Evolutionary conservation across 2,329 filamentous ascomycete species (phyloP).

Genomic region (Fusarium falciforme): DNA sequence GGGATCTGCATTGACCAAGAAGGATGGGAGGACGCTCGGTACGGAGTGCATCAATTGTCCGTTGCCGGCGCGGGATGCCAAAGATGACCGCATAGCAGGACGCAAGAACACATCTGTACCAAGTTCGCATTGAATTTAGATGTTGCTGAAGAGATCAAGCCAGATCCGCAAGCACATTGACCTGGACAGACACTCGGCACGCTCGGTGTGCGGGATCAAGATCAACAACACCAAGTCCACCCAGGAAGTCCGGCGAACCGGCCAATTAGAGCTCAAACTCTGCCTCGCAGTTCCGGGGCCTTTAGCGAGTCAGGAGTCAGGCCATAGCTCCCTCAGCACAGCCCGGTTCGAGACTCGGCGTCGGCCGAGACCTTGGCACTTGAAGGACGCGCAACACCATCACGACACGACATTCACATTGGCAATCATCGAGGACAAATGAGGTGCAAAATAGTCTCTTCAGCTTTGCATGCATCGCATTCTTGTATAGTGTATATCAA

Average conservation of each 20-base stretch:
- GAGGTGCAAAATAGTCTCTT: constrained; percentile 36
- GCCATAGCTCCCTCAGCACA: not conserved
- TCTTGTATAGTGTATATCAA: constrained; percentile 46
- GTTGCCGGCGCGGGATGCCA: not conserved
- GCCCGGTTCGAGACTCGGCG: not conserved
- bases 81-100: not conserved
- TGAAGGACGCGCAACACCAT: not conserved
- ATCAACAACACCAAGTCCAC: not conserved
- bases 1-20: not conserved
- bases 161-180: not conserved
- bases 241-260: not conserved
- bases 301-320: not conserved
- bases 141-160: not conserved
- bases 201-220: not conserved
- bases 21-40: not conserved
- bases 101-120: not conserved
- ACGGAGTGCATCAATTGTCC: not conserved
- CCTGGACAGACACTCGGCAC: not conserved
- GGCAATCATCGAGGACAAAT: not conserved
- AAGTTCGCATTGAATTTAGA: not conserved
- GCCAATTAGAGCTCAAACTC: not conserved
- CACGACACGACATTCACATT: not conserved
- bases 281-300: not conserved
- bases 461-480: constrained; percentile 42
- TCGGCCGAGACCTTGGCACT: not conserved